These are phyloP conservation scores for Metschnikowia aberdeeniae DNA, from an alignment of 805 yeast genomes.

Conservation along the genomic window DNA sequence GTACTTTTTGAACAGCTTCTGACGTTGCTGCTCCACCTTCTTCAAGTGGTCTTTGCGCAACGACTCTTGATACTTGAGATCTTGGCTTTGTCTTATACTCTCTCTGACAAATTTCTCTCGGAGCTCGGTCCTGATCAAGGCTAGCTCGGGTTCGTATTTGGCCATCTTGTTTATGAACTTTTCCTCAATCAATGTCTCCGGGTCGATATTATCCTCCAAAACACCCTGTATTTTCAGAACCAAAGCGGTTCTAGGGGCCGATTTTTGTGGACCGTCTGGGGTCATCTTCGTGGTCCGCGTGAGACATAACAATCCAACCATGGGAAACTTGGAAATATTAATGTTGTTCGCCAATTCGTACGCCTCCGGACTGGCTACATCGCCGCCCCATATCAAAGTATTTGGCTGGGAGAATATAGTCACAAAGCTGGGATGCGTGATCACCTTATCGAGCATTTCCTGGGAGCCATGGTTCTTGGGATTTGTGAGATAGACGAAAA, in stretches of 20 bases:
- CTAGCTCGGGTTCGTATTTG: slow-evolving; percentile 58
- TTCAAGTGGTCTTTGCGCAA: slow-evolving; percentile 62
- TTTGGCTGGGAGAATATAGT: slow-evolving; percentile 36
- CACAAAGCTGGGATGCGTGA: slow-evolving; percentile 49
- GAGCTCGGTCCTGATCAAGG: slow-evolving; percentile 57
- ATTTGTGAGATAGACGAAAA: slow-evolving; percentile 70
- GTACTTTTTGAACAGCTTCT: slow-evolving; percentile 36
- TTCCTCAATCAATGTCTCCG: slow-evolving; percentile 27
- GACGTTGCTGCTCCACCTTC: slow-evolving; percentile 25
- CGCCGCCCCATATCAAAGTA: slow-evolving; percentile 81
- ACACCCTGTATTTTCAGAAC: slow-evolving; percentile 64
- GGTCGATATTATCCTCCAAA: slow-evolving; percentile 38
- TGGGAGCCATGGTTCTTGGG: slow-evolving; percentile 62
- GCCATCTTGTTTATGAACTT: slow-evolving; percentile 46
- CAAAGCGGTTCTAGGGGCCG: slow-evolving; percentile 55
- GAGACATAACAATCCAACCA: slow-evolving; percentile 69
- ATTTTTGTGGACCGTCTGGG: slow-evolving; percentile 50
- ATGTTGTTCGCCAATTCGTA: slow-evolving; percentile 76
- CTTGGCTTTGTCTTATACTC: slow-evolving; percentile 65
- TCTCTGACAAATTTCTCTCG: slow-evolving; percentile 57
- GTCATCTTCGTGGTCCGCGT: slow-evolving; percentile 54
- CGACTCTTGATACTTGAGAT: slow-evolving; percentile 69
- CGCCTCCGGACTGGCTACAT: slow-evolving; percentile 75
- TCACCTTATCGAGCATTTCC: slow-evolving; percentile 48
- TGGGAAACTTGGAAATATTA: slow-evolving; percentile 73